Evolutionary conservation across 73 alveolate species (phyloP).

Genomic region (Symbiodinium natans): DNA sequence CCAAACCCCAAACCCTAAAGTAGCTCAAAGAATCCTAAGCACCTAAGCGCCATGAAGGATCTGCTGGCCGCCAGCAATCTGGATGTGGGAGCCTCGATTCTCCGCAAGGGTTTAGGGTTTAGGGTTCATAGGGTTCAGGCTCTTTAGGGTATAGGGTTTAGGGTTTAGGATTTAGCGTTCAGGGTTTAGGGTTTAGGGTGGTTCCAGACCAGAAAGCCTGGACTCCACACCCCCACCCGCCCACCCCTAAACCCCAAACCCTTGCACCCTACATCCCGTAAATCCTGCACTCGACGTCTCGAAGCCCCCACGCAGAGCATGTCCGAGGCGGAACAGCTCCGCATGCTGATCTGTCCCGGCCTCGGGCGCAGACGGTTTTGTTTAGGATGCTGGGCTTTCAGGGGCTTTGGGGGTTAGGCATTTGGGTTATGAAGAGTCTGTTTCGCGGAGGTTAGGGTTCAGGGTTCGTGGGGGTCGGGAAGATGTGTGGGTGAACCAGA

Average conservation of each 20-base stretch:
- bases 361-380: too few species aligned
- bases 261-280: too few species aligned
- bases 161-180: neutral
- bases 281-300: neutral
- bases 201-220: neutral
- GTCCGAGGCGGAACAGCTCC: conserved; percentile 29
- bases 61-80: conserved; percentile 39
- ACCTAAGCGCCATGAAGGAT: neutral
- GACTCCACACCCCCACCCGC: too few species aligned
- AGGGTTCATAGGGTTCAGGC: neutral
- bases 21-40: too few species aligned
- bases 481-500: too few species aligned
- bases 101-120: neutral
- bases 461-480: neutral
- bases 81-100: conserved; percentile 12
- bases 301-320: neutral
- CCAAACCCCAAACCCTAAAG: too few species aligned
- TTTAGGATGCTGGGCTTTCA: too few species aligned
- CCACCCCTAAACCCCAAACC: too few species aligned
- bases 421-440: too few species aligned
- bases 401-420: neutral
- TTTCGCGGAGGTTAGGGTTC: neutral
- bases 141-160: neutral
- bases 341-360: conserved; percentile 22
- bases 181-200: neutral